Conservation (phyloP, 148 eudicot genomes). For the Chenopodium album region DNA sequence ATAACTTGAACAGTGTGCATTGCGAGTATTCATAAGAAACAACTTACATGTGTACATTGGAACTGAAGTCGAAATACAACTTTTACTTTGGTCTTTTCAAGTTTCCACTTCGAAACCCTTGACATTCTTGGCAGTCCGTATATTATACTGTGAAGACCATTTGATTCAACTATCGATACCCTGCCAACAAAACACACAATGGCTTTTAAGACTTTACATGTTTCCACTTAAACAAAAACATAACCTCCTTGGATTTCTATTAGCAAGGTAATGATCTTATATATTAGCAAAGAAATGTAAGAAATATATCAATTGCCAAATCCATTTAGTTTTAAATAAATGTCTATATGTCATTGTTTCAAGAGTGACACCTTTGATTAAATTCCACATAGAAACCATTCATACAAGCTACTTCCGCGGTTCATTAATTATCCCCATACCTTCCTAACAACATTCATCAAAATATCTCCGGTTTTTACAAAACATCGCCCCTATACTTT, state of each 20-base stretch:
- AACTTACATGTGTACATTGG: conserved; percentile 93
- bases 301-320: neutral
- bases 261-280: neutral
- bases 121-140: conserved; percentile 54
- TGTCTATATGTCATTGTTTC: neutral
- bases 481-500: neutral
- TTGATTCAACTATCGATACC: conserved; percentile 16
- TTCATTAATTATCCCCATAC: neutral
- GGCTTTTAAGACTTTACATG: neutral
- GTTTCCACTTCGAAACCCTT: conserved; percentile 72
- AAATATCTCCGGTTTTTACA: neutral
- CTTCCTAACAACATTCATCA: neutral
- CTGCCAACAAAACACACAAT: neutral
- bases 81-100: conserved; percentile 91
- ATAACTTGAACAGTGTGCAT: neutral
- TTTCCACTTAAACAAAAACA: neutral
- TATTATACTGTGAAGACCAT: conserved; percentile 32
- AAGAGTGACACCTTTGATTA: neutral
- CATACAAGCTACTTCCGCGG: neutral
- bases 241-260: neutral
- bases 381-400: conserved; percentile 4
- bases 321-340: neutral
- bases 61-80: conserved; percentile 95
- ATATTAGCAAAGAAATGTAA: neutral
- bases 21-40: neutral